Base-by-base conservation (phyloP, 2,329 filamentous ascomycete genomes). In the Cladophialophora yegresii region DNA sequence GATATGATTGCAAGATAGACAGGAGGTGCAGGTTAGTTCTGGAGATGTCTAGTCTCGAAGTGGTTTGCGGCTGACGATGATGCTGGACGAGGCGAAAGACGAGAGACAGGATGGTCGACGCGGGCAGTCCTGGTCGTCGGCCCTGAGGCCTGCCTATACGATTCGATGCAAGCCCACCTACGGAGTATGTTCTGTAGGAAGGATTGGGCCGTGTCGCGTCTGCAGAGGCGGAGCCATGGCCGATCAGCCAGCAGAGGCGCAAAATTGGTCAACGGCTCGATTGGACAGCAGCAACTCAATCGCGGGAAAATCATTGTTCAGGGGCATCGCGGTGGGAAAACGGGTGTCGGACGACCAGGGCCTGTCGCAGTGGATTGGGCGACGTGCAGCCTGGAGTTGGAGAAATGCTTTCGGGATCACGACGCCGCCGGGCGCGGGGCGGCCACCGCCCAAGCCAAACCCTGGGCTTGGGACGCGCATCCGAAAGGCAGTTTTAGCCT, bases 281-380 rank as follows among this genome's bases (percentile, higher is more conserved):
- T 67, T 67, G 66, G 66, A 22, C 53, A 16, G 16, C 16, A 63
- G 16, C 28, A 54, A 26, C 30, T 36, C 47, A 51, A 64, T 60
- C 56, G 51, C 53, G 58, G 63, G 63, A 63, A 63, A 61, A 63
- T 64, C 66, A 65, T 67, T 63, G 60, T 33, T 67, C 62, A 67
- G 66, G 66, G 66, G 66, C 63, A 63, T 61, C 36, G 50, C 40
- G 47, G 54, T 55, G 49, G 22, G 54, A 33, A 32, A 50, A 50
- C 47, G 22, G 23, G 28, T 4, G 51, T 33, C 23, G 23, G 28
- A 54, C 26, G 28, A 30, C 23, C 51, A 54, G 51, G 51, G 51
- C 28, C 56, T 51, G 58, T 55, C 36, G 45, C 20, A 49, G 51
- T 22, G 54, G 26, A 49, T 50, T 43, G 50, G 45, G 54, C 47